Conservation (phyloP, 2,329 filamentous ascomycete species). For the Zasmidium cellare region DNA sequence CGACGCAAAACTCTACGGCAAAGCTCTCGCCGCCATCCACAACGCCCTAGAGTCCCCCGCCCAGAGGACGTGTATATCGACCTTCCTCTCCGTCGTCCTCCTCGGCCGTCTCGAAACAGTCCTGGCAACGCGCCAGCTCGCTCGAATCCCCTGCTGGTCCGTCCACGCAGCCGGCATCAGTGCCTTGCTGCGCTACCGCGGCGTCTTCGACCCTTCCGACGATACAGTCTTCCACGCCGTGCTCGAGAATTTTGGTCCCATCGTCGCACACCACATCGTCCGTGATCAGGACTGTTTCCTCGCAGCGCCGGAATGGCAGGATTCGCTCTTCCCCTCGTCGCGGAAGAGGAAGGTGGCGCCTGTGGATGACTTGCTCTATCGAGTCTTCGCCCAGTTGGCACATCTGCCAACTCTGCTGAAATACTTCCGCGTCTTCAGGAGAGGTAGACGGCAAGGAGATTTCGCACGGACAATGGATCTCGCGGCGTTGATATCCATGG, state of each 20-base stretch:
- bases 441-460: neutral
- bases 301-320: conserved; percentile 3
- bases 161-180: conserved; percentile 4
- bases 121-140: neutral
- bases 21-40: neutral
- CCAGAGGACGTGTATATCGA: neutral
- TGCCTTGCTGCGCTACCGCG: neutral
- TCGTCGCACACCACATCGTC: neutral
- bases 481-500: neutral
- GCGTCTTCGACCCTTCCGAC: neutral
- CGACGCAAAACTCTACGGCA: neutral
- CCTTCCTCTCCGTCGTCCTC: conserved; percentile 1
- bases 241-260: conserved; percentile 3
- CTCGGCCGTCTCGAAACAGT: neutral
- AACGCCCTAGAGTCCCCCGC: neutral
- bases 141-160: conserved; percentile 4
- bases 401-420: neutral
- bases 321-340: neutral
- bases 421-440: neutral
- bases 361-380: neutral
- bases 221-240: neutral
- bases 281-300: conserved; percentile 3
- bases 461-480: neutral
- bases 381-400: neutral
- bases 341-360: neutral